Percentiles rank a stretch among this genome's conserved stretches.
phyloP scores from a whole-genome alignment of 345 rosid species.

The Brassica juncea region DNA sequence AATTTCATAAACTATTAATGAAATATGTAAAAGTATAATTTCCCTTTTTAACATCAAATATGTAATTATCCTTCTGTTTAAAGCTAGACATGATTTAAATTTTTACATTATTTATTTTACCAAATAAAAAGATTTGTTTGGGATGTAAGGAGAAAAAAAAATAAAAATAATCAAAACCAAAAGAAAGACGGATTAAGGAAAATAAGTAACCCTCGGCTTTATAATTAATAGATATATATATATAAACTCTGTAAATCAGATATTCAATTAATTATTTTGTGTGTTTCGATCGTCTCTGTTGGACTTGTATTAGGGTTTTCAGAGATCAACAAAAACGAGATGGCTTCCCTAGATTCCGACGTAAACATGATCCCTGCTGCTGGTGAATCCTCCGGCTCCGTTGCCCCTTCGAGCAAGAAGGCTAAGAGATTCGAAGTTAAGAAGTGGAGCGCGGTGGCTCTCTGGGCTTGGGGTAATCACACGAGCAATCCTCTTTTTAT shows the following conservation, averaged over 20 bases:
- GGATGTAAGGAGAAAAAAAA: no score
- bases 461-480: constrained; percentile 92
- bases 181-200: no score
- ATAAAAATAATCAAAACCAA: no score
- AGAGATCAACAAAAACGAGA: constrained; percentile 41
- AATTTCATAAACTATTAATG: not conserved
- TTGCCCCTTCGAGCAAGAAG: constrained; percentile 62
- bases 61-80: not conserved
- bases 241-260: not conserved
- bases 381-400: constrained; percentile 64
- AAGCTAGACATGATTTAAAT: no score
- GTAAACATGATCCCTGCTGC: constrained; percentile 79
- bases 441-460: constrained; percentile 94
- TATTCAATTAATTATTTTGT: not conserved
- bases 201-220: no score
- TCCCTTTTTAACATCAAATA: not conserved
- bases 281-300: not conserved
- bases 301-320: constrained; percentile 17
- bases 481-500: constrained; percentile 23
- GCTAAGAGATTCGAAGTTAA: constrained; percentile 86
- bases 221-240: no score
- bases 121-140: no score
- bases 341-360: constrained; percentile 84
- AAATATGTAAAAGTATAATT: not conserved
- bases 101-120: no score